Base-by-base conservation (phyloP, 768 basidiomycete species). In the Hirschioporus abietinus region DNA sequence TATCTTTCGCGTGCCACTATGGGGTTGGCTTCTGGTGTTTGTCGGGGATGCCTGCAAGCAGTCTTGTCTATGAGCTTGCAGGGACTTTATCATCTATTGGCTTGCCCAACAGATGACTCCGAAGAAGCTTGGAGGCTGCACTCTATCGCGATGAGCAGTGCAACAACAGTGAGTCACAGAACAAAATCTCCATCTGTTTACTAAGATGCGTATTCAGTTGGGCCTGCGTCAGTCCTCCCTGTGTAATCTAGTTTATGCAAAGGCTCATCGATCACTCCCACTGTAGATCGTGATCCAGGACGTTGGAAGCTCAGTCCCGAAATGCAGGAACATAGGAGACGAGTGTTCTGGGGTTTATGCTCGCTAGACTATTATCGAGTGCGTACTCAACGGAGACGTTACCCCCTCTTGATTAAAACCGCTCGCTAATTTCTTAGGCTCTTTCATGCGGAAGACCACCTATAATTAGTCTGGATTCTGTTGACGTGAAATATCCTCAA, bases 21-120 rank as follows among this genome's bases (percentile, higher is more conserved):
- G 23, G 81, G 84, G 60, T 76, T 90, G 15, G 88, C 88, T 70
- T 82, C 89, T 0, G 60, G 25, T 24, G 74, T 91, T 57, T 90
- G 90, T 76, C 88, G 88, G 15, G 25, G 25, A 25, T 85, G 86
- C 0, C 74, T 89, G 60, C 85, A 86, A 26, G 90, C 90, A 25
- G 86, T 92, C 35, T 90, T 92, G 74, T 77, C 84, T 7, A 75
- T 92, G n/a, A 87, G 89, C 74, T 72, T 91, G 68, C 79, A 88
- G 76, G 87, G 88, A 71, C 83, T 88, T 9, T 91, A 89, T 72
- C 30, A 34, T 18, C 9, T 25, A 61, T 34, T 61, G 17, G 24
- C 60, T 17, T 12, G 30, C 30, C 24, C 25, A 17, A 61, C 30
- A 25, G 25, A 61, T 25, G 30, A 12, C 24, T 17, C 30, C 25